phyloP scores from a whole-genome alignment of 345 rosid genomes.

The Euclidium syriacum region DNA sequence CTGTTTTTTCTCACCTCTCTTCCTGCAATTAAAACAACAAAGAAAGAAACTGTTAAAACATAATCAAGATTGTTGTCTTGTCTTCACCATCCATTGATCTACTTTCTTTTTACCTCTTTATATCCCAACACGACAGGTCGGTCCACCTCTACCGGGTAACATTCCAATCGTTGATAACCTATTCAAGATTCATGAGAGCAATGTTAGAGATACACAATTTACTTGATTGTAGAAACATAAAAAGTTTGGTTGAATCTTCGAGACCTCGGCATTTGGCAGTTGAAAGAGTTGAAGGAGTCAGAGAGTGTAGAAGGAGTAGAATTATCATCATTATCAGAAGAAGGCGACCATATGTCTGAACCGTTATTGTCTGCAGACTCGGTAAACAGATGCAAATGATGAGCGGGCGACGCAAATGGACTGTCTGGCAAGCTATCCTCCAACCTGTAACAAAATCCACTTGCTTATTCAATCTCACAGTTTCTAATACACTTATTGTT shows the following conservation, averaged over 20 bases:
- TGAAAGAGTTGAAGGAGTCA: constrained; percentile 47
- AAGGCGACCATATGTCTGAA: constrained; percentile 28
- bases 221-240: background rate
- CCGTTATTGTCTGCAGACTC: constrained; percentile 24
- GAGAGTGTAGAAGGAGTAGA: constrained; percentile 34
- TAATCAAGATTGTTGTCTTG: background rate
- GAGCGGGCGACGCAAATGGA: constrained; percentile 26
- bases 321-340: constrained; percentile 38
- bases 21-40: constrained; percentile 20
- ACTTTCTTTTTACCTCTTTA: constrained; percentile 37
- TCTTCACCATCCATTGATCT: background rate
- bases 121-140: constrained; percentile 86
- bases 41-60: background rate
- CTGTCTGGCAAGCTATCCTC: constrained; percentile 36
- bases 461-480: background rate
- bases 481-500: background rate
- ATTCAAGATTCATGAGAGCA: background rate
- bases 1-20: constrained; percentile 1
- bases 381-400: constrained; percentile 35
- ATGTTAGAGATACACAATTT: background rate
- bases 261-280: constrained; percentile 79
- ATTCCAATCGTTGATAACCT: constrained; percentile 52
- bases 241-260: background rate
- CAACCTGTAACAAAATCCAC: constrained; percentile 17
- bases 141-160: constrained; percentile 68